phyloP scores from a whole-genome alignment of 345 rosid genomes.

The Euphorbia lathyris region DNA sequence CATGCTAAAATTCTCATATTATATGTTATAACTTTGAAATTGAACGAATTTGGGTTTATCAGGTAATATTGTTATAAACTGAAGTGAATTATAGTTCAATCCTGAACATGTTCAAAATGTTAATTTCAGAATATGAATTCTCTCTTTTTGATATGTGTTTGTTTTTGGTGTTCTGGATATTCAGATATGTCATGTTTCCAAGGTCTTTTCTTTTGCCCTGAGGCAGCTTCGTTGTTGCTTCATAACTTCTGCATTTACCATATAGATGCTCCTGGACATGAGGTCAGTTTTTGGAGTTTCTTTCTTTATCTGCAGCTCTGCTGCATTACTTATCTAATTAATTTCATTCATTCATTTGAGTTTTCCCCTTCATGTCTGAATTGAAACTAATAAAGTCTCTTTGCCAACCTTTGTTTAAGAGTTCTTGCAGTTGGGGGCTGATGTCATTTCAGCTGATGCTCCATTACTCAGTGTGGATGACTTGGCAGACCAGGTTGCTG shows the following conservation, averaged over 20 bases:
- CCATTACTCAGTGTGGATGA: conserved; percentile 58
- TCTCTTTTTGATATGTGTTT: conserved; percentile 3
- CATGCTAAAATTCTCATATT: neutral
- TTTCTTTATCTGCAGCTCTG: neutral
- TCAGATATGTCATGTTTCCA: conserved; percentile 55
- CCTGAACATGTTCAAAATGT: neutral
- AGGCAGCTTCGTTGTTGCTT: conserved; percentile 53
- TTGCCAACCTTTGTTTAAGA: conserved; percentile 39
- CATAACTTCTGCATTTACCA: conserved; percentile 66
- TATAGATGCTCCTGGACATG: conserved; percentile 68
- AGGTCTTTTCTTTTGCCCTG: conserved; percentile 51
- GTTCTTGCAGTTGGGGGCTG: conserved; percentile 65
- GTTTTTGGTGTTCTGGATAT: conserved; percentile 9
- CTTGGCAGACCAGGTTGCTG: conserved; percentile 57
- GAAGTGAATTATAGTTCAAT: no score
- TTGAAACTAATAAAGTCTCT: conserved; percentile 24
- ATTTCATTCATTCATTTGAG: neutral
- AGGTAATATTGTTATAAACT: neutral
- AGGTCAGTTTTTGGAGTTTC: conserved; percentile 41
- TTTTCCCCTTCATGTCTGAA: neutral
- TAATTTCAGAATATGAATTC: no score
- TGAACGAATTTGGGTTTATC: neutral
- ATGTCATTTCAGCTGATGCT: conserved; percentile 43
- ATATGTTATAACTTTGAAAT: conserved; percentile 8
- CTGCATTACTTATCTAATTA: neutral